Conservation (phyloP, 2,329 filamentous ascomycete species). For the Colletotrichum abscissum region DNA sequence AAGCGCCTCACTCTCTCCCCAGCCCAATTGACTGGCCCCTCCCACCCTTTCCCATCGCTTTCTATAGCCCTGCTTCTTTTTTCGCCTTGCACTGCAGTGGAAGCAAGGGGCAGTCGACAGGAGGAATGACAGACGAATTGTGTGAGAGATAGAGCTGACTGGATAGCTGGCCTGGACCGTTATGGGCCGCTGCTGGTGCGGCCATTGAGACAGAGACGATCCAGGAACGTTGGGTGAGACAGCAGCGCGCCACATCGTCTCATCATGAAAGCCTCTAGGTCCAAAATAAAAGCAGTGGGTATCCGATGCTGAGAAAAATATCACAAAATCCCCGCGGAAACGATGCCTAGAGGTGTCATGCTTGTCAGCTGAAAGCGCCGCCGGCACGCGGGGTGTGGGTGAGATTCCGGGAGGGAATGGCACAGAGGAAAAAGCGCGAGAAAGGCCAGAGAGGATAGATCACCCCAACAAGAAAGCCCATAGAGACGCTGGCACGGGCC, state of each 20-base stretch:
- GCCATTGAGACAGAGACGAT: background rate
- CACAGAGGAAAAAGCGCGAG: slow-evolving; percentile 2
- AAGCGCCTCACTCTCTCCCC: slow-evolving; percentile 8
- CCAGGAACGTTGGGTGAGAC: slow-evolving; percentile 21
- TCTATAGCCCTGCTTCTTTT: background rate
- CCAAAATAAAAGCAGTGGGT: slow-evolving; percentile 6
- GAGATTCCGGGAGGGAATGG: background rate
- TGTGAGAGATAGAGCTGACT: background rate
- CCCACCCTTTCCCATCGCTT: background rate
- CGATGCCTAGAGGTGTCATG: slow-evolving; percentile 11
- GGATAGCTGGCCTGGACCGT: background rate
- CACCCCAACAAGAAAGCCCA: background rate
- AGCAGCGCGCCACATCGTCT: slow-evolving; percentile 31
- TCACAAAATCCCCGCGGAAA: slow-evolving; percentile 9
- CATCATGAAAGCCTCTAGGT: slow-evolving; percentile 30
- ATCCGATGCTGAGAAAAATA: background rate
- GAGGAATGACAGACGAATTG: background rate
- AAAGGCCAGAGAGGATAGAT: background rate
- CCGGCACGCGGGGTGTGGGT: background rate
- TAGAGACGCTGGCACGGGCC: slow-evolving; percentile 20
- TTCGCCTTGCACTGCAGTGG: background rate
- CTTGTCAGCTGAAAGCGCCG: slow-evolving; percentile 18
- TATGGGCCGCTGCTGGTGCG: background rate
- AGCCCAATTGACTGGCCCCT: background rate
- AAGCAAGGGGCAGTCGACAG: background rate